A percentile compares a stretch with the other conserved stretches of the same genome.
These are phyloP conservation scores for Cruciata laevipes DNA, from an alignment of 257 asterid species.

Conservation along the genomic window DNA sequence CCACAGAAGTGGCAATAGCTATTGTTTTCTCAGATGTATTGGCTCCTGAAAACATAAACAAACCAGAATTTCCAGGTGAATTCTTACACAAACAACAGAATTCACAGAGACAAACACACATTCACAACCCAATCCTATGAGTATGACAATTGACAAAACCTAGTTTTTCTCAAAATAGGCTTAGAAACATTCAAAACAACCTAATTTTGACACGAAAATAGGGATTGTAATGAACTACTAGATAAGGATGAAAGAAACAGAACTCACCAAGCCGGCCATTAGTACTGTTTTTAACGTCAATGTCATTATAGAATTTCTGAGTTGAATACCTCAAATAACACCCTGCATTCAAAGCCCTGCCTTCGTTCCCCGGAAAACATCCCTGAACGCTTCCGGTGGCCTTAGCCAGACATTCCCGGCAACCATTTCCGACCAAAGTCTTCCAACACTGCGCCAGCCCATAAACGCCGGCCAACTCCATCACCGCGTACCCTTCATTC, in stretches of 20 bases:
- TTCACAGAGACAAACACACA: too few relatives aligned
- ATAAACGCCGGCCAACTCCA: constrained; percentile 48
- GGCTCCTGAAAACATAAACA: constrained; percentile 25
- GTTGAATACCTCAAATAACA: constrained; percentile 85
- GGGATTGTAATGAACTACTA: too few relatives aligned
- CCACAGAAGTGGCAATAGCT: constrained; percentile 46
- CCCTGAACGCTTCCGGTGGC: constrained; percentile 42
- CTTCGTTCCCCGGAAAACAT: constrained; percentile 72
- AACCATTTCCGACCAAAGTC: constrained; percentile 50
- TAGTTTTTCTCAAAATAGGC: neutral
- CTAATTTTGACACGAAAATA: neutral
- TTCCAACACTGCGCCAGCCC: constrained; percentile 94
- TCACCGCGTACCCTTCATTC: constrained; percentile 40
- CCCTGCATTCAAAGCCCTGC: constrained; percentile 72
- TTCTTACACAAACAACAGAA: too few relatives aligned
- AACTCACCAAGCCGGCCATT: constrained; percentile 37
- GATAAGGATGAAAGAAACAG: neutral
- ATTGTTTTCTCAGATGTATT: constrained; percentile 36
- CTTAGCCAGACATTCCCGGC: constrained; percentile 63
- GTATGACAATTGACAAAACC: neutral
- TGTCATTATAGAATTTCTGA: constrained; percentile 45
- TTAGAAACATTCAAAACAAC: too few relatives aligned
- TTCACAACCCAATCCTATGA: too few relatives aligned
- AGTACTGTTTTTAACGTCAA: constrained; percentile 21
- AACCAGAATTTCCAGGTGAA: neutral